phyloP scores from a whole-genome alignment of 208 protist genomes.

The Naegleria lovaniensis region DNA sequence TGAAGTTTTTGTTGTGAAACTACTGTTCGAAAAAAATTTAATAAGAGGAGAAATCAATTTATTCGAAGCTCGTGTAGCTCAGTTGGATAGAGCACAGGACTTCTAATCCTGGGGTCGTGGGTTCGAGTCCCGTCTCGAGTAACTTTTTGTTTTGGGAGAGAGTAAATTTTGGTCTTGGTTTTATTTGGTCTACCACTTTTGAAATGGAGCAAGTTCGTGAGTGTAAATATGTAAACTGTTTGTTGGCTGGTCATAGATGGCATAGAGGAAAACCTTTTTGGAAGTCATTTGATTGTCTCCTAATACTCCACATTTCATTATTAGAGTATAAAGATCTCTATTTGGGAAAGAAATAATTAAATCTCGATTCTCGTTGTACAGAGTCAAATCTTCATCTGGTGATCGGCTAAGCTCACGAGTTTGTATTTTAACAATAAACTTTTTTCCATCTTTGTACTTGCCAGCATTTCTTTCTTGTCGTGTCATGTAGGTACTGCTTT shows the following conservation, averaged over 20 bases:
- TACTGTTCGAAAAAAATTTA: no score
- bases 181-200: background rate
- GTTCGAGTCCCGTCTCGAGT: no score
- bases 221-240: background rate
- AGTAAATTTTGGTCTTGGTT: no score
- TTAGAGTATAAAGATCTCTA: background rate
- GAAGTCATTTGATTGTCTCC: background rate
- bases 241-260: background rate
- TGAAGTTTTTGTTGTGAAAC: no score
- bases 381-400: background rate
- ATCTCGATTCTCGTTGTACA: background rate
- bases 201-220: background rate
- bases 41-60: no score
- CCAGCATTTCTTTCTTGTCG: background rate
- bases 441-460: background rate
- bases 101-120: no score
- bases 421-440: background rate
- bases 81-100: no score
- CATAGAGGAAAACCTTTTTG: background rate
- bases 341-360: background rate
- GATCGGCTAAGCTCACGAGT: background rate
- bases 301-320: background rate
- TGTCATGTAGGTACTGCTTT: background rate
- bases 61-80: no score
- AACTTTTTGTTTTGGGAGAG: no score